A percentile compares a stretch with the other conserved stretches of the same genome.
These are phyloP conservation scores for Centaurea solstitialis DNA, from an alignment of 129 eudicot genomes.

Conservation along the genomic window DNA sequence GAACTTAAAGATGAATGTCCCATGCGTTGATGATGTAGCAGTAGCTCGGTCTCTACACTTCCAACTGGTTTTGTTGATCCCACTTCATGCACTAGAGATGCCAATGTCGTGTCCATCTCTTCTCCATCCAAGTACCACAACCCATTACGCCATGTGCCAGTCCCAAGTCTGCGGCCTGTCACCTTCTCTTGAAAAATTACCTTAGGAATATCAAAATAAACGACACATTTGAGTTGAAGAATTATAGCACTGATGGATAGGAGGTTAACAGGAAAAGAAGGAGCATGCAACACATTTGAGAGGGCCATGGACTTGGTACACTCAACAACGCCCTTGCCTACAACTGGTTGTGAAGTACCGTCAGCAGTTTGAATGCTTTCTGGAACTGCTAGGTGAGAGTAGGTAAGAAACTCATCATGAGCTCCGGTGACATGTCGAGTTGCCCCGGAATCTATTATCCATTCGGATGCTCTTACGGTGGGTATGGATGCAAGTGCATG, in stretches of 20 bases:
- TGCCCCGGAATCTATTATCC: neutral
- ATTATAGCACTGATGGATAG: neutral
- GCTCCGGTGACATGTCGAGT: neutral
- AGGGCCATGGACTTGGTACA: neutral
- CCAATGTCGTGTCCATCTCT: no score
- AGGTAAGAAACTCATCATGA: neutral
- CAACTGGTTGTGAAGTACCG: neutral
- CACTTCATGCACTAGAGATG: no score
- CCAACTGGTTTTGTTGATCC: no score
- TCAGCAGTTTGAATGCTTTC: neutral
- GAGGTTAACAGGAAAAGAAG: neutral
- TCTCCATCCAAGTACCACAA: no score
- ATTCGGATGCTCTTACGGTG: neutral
- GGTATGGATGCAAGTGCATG: neutral
- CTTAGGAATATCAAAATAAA: no score
- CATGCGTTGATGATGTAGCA: no score
- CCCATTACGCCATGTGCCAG: no score
- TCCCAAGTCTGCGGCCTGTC: no score
- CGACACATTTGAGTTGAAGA: neutral
- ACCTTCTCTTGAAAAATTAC: no score
- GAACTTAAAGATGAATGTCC: no score
- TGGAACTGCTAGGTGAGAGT: neutral
- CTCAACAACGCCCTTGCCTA: neutral
- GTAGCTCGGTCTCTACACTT: no score
- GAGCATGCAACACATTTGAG: neutral